Conservation (phyloP, 192 early-diverging fungal genomes). For the Mortierella alpina region DNA sequence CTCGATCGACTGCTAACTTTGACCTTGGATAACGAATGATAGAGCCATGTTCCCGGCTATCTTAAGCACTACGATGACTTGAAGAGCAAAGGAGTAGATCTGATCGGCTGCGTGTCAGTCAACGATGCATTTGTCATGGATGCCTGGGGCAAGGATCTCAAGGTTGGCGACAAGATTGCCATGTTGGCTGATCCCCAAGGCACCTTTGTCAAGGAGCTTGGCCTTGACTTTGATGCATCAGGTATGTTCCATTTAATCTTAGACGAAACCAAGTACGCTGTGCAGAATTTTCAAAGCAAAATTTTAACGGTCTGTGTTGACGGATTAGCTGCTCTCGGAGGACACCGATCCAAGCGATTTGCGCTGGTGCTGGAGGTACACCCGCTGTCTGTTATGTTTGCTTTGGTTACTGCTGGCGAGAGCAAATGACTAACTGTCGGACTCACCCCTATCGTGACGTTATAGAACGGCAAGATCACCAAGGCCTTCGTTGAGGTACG, state of each 20-base stretch:
- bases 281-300: not conserved
- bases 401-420: not conserved
- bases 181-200: slow-evolving; percentile 67
- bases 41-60: slow-evolving; percentile 65
- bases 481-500: slow-evolving; percentile 54
- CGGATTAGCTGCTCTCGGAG: slow-evolving; percentile 57
- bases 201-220: slow-evolving; percentile 62
- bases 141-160: slow-evolving; percentile 60
- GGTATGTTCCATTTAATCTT: slow-evolving; percentile 24
- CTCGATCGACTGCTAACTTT: no score
- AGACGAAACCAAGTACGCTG: not conserved
- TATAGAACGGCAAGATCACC: slow-evolving; percentile 55
- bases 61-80: slow-evolving; percentile 57
- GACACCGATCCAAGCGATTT: slow-evolving; percentile 62
- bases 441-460: not conserved
- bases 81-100: slow-evolving; percentile 63
- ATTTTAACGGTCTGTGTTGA: not conserved
- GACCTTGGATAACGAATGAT: not conserved
- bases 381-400: not conserved
- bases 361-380: slow-evolving; percentile 62
- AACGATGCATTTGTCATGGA: slow-evolving; percentile 68
- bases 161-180: slow-evolving; percentile 57
- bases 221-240: slow-evolving; percentile 67
- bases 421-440: no score
- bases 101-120: slow-evolving; percentile 59